These are phyloP conservation scores for Aspergillus diversus DNA, from an alignment of 495 filamentous ascomycete genomes.

Conservation along the genomic window DNA sequence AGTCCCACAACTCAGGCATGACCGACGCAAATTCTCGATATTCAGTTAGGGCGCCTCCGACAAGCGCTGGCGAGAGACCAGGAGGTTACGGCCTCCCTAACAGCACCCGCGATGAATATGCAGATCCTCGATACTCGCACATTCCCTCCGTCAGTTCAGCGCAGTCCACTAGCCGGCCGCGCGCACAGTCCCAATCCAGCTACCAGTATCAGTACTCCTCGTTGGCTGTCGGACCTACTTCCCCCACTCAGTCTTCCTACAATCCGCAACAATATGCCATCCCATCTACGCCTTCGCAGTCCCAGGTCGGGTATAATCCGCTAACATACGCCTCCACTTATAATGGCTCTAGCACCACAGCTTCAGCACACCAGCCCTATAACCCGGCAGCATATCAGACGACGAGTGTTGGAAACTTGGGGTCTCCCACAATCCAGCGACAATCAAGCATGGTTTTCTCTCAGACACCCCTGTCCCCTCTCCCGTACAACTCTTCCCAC, in stretches of 20 bases:
- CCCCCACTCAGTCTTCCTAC: constrained; percentile 64
- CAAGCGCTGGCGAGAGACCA: constrained; percentile 18
- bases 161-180: constrained; percentile 47
- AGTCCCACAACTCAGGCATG: constrained; percentile 37
- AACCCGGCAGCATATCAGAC: constrained; percentile 71
- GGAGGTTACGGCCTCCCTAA: constrained; percentile 31
- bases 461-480: constrained; percentile 39
- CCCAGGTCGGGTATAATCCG: constrained; percentile 43
- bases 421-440: constrained; percentile 34
- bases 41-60: constrained; percentile 15
- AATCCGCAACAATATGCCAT: constrained; percentile 82
- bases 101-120: constrained; percentile 43
- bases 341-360: constrained; percentile 30
- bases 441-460: constrained; percentile 38
- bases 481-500: constrained; percentile 38
- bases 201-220: constrained; percentile 65
- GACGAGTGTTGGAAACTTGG: constrained; percentile 29
- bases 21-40: constrained; percentile 35
- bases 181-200: constrained; percentile 51
- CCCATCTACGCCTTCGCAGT: constrained; percentile 59
- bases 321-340: constrained; percentile 47
- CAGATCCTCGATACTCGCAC: constrained; percentile 39
- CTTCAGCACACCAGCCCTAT: constrained; percentile 62
- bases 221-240: constrained; percentile 42
- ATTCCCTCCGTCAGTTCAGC: constrained; percentile 38